Conservation (phyloP, 371 early-diverging fungal species). For the Gilbertella persicaria region DNA sequence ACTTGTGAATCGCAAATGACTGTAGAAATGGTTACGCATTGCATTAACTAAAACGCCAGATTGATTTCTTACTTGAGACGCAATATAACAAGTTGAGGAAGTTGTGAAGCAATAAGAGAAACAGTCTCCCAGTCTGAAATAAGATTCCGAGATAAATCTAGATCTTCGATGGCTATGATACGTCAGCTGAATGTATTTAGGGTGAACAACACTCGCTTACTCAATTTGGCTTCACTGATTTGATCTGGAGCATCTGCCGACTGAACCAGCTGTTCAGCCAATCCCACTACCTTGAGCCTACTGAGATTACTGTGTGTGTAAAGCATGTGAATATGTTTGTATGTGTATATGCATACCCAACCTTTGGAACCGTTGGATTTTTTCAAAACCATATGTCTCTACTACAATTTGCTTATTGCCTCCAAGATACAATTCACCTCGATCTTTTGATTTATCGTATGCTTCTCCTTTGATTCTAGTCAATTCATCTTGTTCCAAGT, state of each 20-base stretch:
- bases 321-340: background rate
- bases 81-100: constrained; percentile 57
- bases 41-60: background rate
- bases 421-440: constrained; percentile 43
- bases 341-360: no score
- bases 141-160: constrained; percentile 75
- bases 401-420: constrained; percentile 60
- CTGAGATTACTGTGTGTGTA: constrained; percentile 37
- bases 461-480: constrained; percentile 14
- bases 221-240: constrained; percentile 21
- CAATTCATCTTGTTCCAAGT: constrained; percentile 31
- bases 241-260: constrained; percentile 29
- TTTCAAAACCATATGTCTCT: constrained; percentile 82
- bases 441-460: constrained; percentile 32
- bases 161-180: constrained; percentile 56
- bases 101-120: constrained; percentile 58
- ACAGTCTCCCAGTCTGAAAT: constrained; percentile 64
- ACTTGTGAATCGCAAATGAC: constrained; percentile 31
- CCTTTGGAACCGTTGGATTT: constrained; percentile 61
- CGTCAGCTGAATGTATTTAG: constrained; percentile 5
- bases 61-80: constrained; percentile 60
- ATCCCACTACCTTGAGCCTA: constrained; percentile 53
- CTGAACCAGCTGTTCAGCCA: constrained; percentile 46
- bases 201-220: constrained; percentile 20
- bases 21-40: constrained; percentile 5